These are phyloP conservation scores for Trypanosoma avium DNA, from an alignment of 208 protist genomes.

Conservation along the genomic window DNA sequence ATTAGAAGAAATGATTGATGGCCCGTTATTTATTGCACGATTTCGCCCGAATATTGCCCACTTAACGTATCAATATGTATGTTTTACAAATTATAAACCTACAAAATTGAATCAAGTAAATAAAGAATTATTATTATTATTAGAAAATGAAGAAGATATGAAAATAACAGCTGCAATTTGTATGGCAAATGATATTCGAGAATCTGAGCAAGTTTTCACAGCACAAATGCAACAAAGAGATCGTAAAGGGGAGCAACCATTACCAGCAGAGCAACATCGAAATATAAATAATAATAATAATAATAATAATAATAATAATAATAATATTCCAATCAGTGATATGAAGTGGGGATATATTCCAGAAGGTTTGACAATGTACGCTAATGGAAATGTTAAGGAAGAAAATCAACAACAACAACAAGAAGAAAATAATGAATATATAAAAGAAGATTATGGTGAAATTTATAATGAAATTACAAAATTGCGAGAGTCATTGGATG, in stretches of 20 bases:
- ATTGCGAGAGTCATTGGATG: conserved; percentile 55
- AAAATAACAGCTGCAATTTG: conserved; percentile 44
- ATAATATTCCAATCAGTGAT: conserved; percentile 40
- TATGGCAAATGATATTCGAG: conserved; percentile 74
- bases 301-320: conserved; percentile 8
- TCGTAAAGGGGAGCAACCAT: conserved; percentile 52
- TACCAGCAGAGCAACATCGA: conserved; percentile 27
- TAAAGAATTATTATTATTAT: conserved; percentile 30
- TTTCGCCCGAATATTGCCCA: conserved; percentile 82
- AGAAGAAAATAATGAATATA: not conserved
- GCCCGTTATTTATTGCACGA: conserved; percentile 72
- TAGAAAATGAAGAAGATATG: conserved; percentile 24
- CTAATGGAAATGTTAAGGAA: conserved; percentile 30
- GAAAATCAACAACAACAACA: too few relatives aligned
- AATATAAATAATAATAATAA: not conserved
- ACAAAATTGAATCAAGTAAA: conserved; percentile 34
- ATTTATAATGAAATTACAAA: conserved; percentile 38
- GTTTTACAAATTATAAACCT: conserved; percentile 86
- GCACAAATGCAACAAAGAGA: conserved; percentile 58
- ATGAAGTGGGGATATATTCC: conserved; percentile 84
- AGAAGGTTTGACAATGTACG: conserved; percentile 77
- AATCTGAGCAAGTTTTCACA: conserved; percentile 65
- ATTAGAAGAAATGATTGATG: conserved; percentile 60
- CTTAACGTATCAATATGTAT: conserved; percentile 94
- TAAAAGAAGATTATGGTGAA: conserved; percentile 31